Base-by-base conservation (phyloP, 208 protist genomes). In the Acanthamoeba lenticulata region DNA sequence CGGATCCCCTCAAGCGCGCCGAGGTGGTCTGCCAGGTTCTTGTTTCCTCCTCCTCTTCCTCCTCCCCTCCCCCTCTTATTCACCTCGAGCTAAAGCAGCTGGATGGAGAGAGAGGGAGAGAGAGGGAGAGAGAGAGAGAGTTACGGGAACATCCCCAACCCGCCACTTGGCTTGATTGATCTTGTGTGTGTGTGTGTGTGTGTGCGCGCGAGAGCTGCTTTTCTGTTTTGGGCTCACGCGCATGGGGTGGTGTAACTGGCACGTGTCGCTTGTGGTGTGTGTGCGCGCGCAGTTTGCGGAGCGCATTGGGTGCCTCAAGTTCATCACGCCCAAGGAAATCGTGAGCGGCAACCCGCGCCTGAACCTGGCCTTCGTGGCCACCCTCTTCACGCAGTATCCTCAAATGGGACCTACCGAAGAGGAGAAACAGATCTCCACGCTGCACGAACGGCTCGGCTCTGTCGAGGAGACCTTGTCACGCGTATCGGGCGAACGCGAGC, bases 301-400 rank as follows among this genome's bases (percentile, higher is more conserved):
- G 49, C 97, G 98, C 85, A 94, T 98, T 21, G 96, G 96, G 45
- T 98, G 97, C 85, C 67, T 94, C 60, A 98, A 98, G 88, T 98
- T 98, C 67, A 92, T 98, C n/a, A 95, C 42, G 38, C 94, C 97
- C 42, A 42, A 57, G 5, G 96, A 98, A 47, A 95, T 98, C 17
- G 92, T 52, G 74, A 86, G 95, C 45, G 83, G 27, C 5, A 97
- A 98, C 85, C 57, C 86, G 52, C 96, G 96, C 60, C 83, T 98
- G 1, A 98, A 98, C 95, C 90, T 98, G 36, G 97, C 97, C 17
- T 98, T 98, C 44, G 97, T 98, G 55, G 97, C 98, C 38, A 97
- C 98, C 55, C 95, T 98, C n/a, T 98, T 98, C 97, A 98, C 98
- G 44, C 94, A 17, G 42, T 94, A 77, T 55, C 93, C 92, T 6